Conservation (phyloP, 208 protist species). For the Porcisia deanei region DNA sequence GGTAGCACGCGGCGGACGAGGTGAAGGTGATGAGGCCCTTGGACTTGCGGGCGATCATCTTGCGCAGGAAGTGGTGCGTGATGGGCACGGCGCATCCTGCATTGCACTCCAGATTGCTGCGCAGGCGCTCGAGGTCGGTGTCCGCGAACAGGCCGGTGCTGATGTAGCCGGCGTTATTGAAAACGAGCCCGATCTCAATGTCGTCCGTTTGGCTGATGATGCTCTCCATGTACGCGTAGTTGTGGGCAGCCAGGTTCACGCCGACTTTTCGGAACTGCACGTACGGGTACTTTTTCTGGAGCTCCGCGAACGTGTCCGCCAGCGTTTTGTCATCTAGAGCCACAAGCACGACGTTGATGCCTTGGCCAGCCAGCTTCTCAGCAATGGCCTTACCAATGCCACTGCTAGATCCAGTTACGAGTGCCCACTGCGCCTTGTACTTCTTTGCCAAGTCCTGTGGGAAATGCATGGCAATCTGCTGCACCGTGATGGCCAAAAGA, state of each 20-base stretch:
- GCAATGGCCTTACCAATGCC: constrained; percentile 95
- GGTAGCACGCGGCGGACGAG: constrained; percentile 75
- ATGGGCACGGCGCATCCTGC: constrained; percentile 83
- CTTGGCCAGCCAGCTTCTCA: constrained; percentile 91
- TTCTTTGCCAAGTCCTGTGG: constrained; percentile 80
- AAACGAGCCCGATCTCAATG: constrained; percentile 73
- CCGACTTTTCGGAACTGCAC: constrained; percentile 88
- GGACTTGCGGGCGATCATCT: constrained; percentile 78
- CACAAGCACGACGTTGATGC: constrained; percentile 93
- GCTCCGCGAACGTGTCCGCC: constrained; percentile 66
- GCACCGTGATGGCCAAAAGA: constrained; percentile 40
- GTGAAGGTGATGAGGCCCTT: constrained; percentile 92
- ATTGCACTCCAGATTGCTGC: constrained; percentile 92
- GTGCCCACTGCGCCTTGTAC: constrained; percentile 82
- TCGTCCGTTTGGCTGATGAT: constrained; percentile 76
- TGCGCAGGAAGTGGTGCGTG: constrained; percentile 87
- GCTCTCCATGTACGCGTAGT: constrained; percentile 68
- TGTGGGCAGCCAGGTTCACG: constrained; percentile 83
- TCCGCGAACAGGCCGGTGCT: constrained; percentile 91
- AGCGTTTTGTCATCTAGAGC: constrained; percentile 90
- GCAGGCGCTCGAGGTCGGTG: constrained; percentile 72
- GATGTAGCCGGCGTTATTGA: constrained; percentile 96
- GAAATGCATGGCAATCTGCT: constrained; percentile 62
- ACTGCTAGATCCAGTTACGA: constrained; percentile 95
- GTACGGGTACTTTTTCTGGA: constrained; percentile 68